Evolutionary conservation across 805 yeast genomes (phyloP), one percentile per base, ranked within the genome.

Genomic region (Teunomyces lycoperdinae): DNA sequence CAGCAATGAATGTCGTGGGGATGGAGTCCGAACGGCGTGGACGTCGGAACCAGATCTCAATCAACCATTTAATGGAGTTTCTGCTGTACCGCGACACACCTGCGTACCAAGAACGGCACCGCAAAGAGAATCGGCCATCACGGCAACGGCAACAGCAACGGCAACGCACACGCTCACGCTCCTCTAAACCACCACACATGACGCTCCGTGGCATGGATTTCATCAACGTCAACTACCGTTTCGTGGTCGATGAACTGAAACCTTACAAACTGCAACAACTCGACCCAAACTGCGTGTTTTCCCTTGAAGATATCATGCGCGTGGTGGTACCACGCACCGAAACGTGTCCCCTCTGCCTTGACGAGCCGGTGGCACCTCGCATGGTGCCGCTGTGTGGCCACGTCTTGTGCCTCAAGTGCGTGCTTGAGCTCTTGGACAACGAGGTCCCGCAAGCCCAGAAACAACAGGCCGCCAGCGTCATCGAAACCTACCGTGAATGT

Each of bases 351-450:
- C 92, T 94, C 26, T 94, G 99, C 63, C 71, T 94, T 10, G 95
- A 89, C 44, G 84, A 83, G 10, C 87, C 94, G 10, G 79, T 87
- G 13, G 97, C 97, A 0, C 97, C 99, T 2, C 73, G 98, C 47
- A 95, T 94, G 98, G 83, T 89, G 27, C 70, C 74, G 4, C 78
- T 83, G 9, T 94, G 99, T 70, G 99, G 99, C 4, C 99, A 94
- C 62, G 77, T 90, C 11, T 81, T 94, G 59, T 94, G 99, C 61
- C 75, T 81, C 47, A 81, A 90, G 10, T 94, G 99, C 64, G 66
- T 92, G 28, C 64, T 90, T 47, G 79, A 90, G 40, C 80, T 87
- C 57, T 69, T 89, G 39, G 86, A 80, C 32, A 81, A 84, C 14
- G 76, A 73, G 48, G 64, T 73, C 2, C 78, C 78, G 1, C 57